These are phyloP conservation scores for Phytophthora multivora DNA, from an alignment of 352 stramenopile species.

Conservation along the genomic window DNA sequence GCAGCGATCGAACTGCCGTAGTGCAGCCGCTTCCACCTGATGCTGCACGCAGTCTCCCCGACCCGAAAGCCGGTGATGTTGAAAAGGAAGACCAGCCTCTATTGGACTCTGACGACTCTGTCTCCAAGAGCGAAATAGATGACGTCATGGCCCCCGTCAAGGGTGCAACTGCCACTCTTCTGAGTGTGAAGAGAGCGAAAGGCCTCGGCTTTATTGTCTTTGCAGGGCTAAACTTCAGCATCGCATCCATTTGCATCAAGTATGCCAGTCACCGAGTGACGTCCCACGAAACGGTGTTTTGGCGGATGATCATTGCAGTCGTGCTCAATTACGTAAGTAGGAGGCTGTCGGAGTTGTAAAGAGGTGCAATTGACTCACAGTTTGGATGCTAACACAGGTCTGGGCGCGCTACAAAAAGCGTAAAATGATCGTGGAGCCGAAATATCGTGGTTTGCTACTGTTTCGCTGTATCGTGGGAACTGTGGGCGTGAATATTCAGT, in stretches of 20 bases:
- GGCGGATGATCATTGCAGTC: constrained; percentile 55
- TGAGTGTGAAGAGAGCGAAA: constrained; percentile 31
- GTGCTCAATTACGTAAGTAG: constrained; percentile 55
- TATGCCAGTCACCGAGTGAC: constrained; percentile 52
- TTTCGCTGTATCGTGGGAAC: constrained; percentile 62
- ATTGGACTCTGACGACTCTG: constrained; percentile 13
- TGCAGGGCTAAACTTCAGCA: constrained; percentile 64
- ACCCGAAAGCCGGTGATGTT: constrained; percentile 15
- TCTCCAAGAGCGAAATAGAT: constrained; percentile 20
- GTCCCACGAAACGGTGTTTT: constrained; percentile 70
- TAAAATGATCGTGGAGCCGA: constrained; percentile 37
- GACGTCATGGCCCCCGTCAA: not conserved
- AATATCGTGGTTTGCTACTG: constrained; percentile 46
- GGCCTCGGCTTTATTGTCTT: constrained; percentile 56
- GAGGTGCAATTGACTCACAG: not conserved
- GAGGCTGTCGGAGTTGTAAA: not conserved
- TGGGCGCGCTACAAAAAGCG: constrained; percentile 44
- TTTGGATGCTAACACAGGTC: constrained; percentile 16
- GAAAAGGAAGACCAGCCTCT: constrained; percentile 30
- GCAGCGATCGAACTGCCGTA: constrained; percentile 6
- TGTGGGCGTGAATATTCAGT: constrained; percentile 51
- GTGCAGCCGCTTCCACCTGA: constrained; percentile 21
- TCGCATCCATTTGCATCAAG: constrained; percentile 72
- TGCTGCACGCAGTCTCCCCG: constrained; percentile 8
- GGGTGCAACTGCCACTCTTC: not conserved